A percentile compares a stretch with the other conserved stretches of the same genome.
phyloP scores from a whole-genome alignment of 2,329 filamentous ascomycete genomes.

The Colletotrichum sp. region DNA sequence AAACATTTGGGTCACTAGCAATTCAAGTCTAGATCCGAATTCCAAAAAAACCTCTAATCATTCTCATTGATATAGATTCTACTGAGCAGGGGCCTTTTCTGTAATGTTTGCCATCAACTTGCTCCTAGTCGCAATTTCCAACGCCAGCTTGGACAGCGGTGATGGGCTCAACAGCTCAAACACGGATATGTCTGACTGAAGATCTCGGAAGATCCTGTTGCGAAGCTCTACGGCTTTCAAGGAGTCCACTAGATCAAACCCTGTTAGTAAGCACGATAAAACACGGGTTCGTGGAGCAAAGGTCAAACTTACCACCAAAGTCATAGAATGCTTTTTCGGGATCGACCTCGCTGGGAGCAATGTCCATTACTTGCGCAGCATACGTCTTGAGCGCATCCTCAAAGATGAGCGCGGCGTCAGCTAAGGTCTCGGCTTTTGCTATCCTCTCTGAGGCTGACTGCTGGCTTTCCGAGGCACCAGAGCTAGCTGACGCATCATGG shows the following conservation, averaged over 20 bases:
- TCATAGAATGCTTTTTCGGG: constrained; percentile 6
- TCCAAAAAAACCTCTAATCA: accelerated
- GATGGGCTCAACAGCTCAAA: constrained; percentile 11
- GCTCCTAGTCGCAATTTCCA: neutral
- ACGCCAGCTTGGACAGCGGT: neutral
- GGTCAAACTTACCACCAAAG: neutral
- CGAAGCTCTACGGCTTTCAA: constrained; percentile 9
- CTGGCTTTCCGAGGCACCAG: neutral
- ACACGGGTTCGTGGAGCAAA: neutral
- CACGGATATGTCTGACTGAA: neutral
- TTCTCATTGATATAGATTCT: neutral
- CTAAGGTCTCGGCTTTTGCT: neutral
- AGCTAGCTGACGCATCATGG: neutral
- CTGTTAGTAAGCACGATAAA: neutral
- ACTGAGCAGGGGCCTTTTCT: neutral
- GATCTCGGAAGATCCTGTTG: neutral
- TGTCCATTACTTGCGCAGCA: neutral
- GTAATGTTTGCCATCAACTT: neutral
- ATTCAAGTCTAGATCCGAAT: accelerated
- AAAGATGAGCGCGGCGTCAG: neutral
- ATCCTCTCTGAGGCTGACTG: neutral
- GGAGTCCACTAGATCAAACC: neutral
- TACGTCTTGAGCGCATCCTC: neutral
- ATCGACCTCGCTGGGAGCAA: neutral
- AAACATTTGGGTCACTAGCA: neutral